Percentiles rank a stretch among this genome's conserved stretches.
Conservation (phyloP, 139 green algal genomes). For the Ettlia oleoabundans region DNA sequence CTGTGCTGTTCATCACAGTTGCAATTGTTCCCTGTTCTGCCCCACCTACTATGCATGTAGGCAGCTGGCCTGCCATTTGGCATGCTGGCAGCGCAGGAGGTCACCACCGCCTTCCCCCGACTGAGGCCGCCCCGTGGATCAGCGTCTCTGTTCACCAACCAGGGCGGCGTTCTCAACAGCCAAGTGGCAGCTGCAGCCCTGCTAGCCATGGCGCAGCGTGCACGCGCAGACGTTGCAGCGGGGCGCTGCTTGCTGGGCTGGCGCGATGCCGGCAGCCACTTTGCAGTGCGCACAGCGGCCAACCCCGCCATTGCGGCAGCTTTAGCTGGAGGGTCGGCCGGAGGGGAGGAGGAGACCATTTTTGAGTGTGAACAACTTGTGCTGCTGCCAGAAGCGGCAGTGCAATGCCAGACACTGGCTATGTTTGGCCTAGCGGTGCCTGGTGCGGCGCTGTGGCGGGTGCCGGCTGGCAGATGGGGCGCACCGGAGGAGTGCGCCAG, state of each 20-base stretch:
- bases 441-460: neutral
- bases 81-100: conserved; percentile 11
- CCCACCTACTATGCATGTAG: neutral
- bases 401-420: neutral
- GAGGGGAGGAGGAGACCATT: neutral
- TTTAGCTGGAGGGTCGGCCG: neutral
- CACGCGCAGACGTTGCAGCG: neutral
- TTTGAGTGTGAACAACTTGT: conserved; percentile 23
- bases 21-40: neutral
- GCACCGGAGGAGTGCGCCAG: conserved; percentile 13
- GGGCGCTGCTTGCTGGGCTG: conserved; percentile 18
- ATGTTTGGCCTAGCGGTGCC: conserved; percentile 15
- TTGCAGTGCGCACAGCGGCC: conserved; percentile 1
- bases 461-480: neutral
- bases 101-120: neutral
- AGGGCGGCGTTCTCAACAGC: conserved; percentile 5
- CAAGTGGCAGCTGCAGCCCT: conserved; percentile 6
- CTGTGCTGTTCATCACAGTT: neutral
- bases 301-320: neutral
- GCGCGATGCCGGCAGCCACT: conserved; percentile 24
- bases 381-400: conserved; percentile 24
- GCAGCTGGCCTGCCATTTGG: conserved; percentile 4
- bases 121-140: neutral
- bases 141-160: neutral
- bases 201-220: conserved; percentile 8